Evolutionary conservation across 2,329 filamentous ascomycete genomes (phyloP).

Genomic region (Grosmannia serpens): DNA sequence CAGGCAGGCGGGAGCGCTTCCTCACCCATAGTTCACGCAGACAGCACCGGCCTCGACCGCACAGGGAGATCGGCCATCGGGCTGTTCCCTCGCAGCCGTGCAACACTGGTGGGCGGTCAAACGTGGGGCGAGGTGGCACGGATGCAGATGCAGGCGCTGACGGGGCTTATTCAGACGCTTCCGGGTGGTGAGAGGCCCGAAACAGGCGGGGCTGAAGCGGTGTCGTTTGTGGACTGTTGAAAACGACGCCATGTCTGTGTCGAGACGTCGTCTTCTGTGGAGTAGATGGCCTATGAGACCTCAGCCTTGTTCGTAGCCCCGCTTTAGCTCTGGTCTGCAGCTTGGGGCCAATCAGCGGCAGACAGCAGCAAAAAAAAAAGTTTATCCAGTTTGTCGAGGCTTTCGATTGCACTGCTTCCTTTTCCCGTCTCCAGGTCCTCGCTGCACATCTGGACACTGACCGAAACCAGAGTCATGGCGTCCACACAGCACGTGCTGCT

Average conservation of each 20-base stretch:
- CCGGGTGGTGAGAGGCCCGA: background rate
- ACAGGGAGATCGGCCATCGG: slow-evolving; percentile 10
- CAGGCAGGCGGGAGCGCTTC: no score
- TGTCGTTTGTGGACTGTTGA: slow-evolving; percentile 6
- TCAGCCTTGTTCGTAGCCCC: background rate
- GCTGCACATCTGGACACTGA: background rate
- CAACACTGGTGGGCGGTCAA: slow-evolving; percentile 1
- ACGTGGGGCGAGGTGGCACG: slow-evolving; percentile 13
- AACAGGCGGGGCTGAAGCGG: background rate
- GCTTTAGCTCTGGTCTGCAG: background rate
- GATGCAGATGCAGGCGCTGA: slow-evolving; percentile 9
- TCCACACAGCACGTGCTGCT: slow-evolving; percentile 61
- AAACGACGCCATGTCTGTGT: background rate
- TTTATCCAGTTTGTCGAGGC: background rate
- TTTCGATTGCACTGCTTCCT: background rate
- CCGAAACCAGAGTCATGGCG: slow-evolving; percentile 36
- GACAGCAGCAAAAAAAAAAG: background rate
- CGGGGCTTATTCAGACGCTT: slow-evolving; percentile 8
- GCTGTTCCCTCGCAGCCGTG: slow-evolving; percentile 11
- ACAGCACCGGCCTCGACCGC: slow-evolving; percentile 3
- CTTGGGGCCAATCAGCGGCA: background rate
- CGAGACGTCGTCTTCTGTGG: no score
- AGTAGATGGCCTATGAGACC: background rate
- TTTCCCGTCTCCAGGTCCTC: background rate
- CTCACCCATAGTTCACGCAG: background rate